A percentile compares a stretch with the other conserved stretches of the same genome.
phyloP scores from a whole-genome alignment of 2,329 filamentous ascomycete species.

The Cordyceps farinosa region DNA sequence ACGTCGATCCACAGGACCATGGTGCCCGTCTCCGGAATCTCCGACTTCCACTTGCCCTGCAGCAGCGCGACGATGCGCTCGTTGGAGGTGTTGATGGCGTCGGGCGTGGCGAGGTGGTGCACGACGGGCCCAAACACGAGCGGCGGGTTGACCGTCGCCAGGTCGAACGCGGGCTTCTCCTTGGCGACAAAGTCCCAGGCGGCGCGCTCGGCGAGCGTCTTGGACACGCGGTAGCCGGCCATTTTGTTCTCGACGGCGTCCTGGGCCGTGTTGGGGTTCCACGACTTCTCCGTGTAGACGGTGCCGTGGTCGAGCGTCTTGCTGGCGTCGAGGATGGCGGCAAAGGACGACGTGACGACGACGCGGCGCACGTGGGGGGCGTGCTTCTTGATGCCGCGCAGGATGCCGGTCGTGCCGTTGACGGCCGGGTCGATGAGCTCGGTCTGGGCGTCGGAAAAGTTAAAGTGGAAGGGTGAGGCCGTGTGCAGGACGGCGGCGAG shows the following conservation, averaged over 20 bases:
- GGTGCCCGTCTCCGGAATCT: conserved; percentile 39
- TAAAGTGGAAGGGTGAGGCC: conserved; percentile 57
- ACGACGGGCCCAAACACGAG: conserved; percentile 52
- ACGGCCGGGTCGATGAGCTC: conserved; percentile 58
- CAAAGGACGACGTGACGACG: conserved; percentile 52
- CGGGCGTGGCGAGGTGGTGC: conserved; percentile 43
- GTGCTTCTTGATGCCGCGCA: conserved; percentile 62
- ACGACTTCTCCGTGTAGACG: conserved; percentile 46
- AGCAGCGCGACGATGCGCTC: conserved; percentile 48
- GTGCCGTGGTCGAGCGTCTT: conserved; percentile 36
- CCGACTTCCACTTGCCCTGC: conserved; percentile 46
- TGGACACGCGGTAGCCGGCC: conserved; percentile 52
- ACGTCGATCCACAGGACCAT: conserved; percentile 53
- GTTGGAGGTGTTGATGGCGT: conserved; percentile 52
- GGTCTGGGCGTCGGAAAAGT: conserved; percentile 46
- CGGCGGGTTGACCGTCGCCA: conserved; percentile 53
- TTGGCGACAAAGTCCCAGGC: conserved; percentile 50
- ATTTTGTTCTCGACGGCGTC: conserved; percentile 38
- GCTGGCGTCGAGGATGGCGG: conserved; percentile 44
- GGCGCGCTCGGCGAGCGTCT: conserved; percentile 51
- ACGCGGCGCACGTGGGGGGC: conserved; percentile 54
- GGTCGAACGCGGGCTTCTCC: conserved; percentile 44
- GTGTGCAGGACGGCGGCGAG: conserved; percentile 58
- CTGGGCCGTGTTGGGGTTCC: conserved; percentile 51
- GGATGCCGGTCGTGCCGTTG: conserved; percentile 63